Evolutionary conservation across 306 rosid genomes (phyloP), one percentile per base, ranked within the genome.

Genomic region (Pterocarpus macrocarpus): DNA sequence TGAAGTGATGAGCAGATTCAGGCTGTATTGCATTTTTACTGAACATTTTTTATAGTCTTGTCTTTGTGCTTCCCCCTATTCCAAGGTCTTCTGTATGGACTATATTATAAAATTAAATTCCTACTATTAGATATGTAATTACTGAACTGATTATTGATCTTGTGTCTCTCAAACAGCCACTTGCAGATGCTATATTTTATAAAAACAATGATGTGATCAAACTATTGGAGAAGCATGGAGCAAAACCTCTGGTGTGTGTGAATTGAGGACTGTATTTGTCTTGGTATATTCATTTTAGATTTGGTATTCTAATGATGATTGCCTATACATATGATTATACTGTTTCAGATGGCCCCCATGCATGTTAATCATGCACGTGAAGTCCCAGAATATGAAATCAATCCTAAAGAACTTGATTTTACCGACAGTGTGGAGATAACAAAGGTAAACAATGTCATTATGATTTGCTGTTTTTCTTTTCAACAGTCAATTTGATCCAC

Each of bases 351-450:
- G 91, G 91, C 97, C 41, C 89, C 98, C 44, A 95, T 95, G 98
- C 97, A 85, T 76, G 99, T 95, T 36, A 65, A 71, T 28, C 83
- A 91, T 80, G 89, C 97, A 4, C 92, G 97, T 32, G 95, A 95
- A 87, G 93, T 95, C 63, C 99, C 99, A 0, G 97, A 95, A 44
- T 95, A 95, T 70, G 99, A 95, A 90, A 93, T 95, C 69, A 74
- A 93, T 83, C 87, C 99, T 9, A 91, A 86, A 80, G 99, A 95
- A 65, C 89, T 95, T 69, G 99, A 95, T 90, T 93, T 95, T 80
- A 87, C 95, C 49, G 69, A 87, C 86, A 95, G 99, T 64, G 89
- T 64, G 81, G 92, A 90, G 75, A 83, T 95, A 76, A 86, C 92
- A 32, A 95, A 93, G 97, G 97, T 93, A 89, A 59, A 47, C 3